These are phyloP conservation scores for Exophiala lecanii-corni DNA, from an alignment of 2,329 filamentous ascomycete species.

Conservation along the genomic window DNA sequence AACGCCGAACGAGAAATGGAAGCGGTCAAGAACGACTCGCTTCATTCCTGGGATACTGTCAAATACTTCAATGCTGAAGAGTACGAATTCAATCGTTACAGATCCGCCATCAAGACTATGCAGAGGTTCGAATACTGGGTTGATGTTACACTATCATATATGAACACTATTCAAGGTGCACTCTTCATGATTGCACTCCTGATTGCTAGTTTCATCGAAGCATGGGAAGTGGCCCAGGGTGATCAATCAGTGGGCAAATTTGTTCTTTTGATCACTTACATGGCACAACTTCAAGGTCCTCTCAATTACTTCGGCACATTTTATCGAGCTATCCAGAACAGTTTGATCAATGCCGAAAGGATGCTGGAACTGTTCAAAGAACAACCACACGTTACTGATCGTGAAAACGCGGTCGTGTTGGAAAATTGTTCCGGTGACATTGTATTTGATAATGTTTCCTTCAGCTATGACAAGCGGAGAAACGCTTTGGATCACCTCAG, in stretches of 20 bases:
- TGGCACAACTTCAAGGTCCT: constrained; percentile 73
- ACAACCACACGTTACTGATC: constrained; percentile 82
- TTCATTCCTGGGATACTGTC: constrained; percentile 95
- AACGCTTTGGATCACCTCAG: constrained; percentile 77
- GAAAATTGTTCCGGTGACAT: constrained; percentile 73
- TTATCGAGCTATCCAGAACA: constrained; percentile 91
- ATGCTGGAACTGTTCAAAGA: constrained; percentile 96
- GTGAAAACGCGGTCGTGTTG: constrained; percentile 59
- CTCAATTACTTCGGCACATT: constrained; percentile 91
- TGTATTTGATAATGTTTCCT: constrained; percentile 80
- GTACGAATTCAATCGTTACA: constrained; percentile 72
- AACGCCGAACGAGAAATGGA: constrained; percentile 93
- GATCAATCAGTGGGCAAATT: constrained; percentile 65
- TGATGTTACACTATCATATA: constrained; percentile 68
- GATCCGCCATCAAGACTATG: constrained; percentile 64
- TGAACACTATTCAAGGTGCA: constrained; percentile 76
- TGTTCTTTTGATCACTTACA: constrained; percentile 68
- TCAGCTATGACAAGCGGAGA: constrained; percentile 82
- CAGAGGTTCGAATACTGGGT: constrained; percentile 73
- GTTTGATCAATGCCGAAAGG: constrained; percentile 95
- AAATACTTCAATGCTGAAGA: constrained; percentile 85
- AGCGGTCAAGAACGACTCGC: constrained; percentile 96
- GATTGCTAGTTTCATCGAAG: constrained; percentile 66
- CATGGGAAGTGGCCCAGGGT: constrained; percentile 69
- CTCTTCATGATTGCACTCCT: constrained; percentile 75